phyloP scores from a whole-genome alignment of 2,329 filamentous ascomycete genomes.

The Penicillium sp. region DNA sequence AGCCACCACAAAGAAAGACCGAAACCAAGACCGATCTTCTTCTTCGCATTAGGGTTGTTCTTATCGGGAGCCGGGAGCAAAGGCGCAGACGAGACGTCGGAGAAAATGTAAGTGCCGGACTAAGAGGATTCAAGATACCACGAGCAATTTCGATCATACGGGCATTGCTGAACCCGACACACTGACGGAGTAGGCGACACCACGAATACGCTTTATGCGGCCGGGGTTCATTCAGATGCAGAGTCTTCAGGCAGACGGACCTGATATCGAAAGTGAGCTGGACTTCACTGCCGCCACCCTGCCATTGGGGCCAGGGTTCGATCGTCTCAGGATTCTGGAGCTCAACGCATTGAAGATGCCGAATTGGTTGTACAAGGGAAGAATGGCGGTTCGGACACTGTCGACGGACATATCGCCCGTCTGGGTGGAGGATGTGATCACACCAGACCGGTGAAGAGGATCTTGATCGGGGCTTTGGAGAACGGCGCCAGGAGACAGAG shows the following conservation, averaged over 20 bases:
- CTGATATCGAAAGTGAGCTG: conserved; percentile 89
- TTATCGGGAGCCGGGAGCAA: conserved; percentile 69
- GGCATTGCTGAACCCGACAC: conserved; percentile 91
- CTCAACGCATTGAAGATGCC: conserved; percentile 85
- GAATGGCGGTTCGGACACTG: conserved; percentile 85
- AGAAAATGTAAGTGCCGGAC: conserved; percentile 89
- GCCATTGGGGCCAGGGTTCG: conserved; percentile 72
- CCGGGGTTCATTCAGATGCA: conserved; percentile 84
- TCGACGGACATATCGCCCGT: conserved; percentile 87
- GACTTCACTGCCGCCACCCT: conserved; percentile 83
- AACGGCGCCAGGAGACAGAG: conserved; percentile 93
- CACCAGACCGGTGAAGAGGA: conserved; percentile 88
- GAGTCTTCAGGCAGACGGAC: conserved; percentile 88
- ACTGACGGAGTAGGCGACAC: conserved; percentile 90
- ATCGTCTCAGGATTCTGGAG: conserved; percentile 75
- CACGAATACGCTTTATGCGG: conserved; percentile 80
- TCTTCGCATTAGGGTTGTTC: conserved; percentile 54
- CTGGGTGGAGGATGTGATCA: conserved; percentile 84
- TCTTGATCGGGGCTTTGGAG: conserved; percentile 84
- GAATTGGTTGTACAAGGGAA: conserved; percentile 89
- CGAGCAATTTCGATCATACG: conserved; percentile 91
- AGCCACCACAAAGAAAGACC: conserved; percentile 84
- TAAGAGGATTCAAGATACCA: conserved; percentile 80
- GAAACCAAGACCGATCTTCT: conserved; percentile 79
- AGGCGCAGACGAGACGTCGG: conserved; percentile 61